Evolutionary conservation across 345 rosid genomes (phyloP).

Genomic region (Conringia planisiliqua): DNA sequence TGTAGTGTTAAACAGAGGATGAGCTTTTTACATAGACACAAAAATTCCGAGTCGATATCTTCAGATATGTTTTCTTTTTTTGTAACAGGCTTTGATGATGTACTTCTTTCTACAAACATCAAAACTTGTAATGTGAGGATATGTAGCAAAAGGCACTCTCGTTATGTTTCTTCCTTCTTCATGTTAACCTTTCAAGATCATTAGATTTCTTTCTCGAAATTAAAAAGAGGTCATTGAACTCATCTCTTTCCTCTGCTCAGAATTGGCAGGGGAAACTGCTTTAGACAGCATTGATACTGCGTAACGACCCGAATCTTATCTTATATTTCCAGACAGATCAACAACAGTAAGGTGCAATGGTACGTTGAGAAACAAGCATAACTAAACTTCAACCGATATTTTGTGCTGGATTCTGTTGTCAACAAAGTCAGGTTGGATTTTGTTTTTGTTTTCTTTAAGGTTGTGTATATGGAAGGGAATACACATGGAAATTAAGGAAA

Average conservation of each 20-base stretch:
- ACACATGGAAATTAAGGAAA: neutral
- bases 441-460: neutral
- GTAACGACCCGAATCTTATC: neutral
- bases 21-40: neutral
- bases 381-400: neutral
- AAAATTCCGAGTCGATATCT: neutral
- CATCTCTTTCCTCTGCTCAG: neutral
- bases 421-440: neutral
- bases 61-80: neutral
- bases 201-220: neutral
- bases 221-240: neutral
- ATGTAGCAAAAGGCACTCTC: neutral
- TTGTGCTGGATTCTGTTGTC: constrained; percentile 12
- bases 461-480: neutral
- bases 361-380: neutral
- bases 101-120: neutral
- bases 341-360: neutral
- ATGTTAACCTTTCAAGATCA: neutral
- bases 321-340: neutral
- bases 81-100: too few relatives aligned
- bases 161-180: neutral
- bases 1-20: neutral
- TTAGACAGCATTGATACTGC: neutral
- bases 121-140: neutral
- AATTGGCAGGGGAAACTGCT: neutral